These are phyloP conservation scores for Aureobasidium uvarum DNA, from an alignment of 2,329 filamentous ascomycete species.

Conservation along the genomic window DNA sequence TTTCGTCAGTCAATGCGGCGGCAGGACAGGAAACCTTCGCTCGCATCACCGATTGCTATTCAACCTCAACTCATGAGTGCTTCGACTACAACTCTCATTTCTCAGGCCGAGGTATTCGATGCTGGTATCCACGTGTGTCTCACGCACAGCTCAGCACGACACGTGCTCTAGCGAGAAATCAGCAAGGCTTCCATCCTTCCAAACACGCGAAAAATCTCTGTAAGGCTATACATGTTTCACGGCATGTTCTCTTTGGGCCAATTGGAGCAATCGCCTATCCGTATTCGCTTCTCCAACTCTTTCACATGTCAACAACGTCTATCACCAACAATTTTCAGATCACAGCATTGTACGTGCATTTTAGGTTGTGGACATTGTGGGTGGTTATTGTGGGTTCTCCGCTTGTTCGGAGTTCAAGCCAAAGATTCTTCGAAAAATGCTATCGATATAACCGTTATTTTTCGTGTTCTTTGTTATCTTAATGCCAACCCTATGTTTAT, in stretches of 20 bases:
- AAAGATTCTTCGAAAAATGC: not conserved
- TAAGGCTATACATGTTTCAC: constrained; percentile 16
- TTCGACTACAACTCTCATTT: not conserved
- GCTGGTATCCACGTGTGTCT: not conserved
- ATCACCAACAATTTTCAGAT: not conserved
- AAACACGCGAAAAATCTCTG: not conserved
- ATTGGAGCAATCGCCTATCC: not conserved
- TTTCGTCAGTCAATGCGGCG: not conserved
- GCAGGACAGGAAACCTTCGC: not conserved
- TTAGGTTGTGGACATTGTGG: constrained; percentile 4
- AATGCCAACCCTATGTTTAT: constrained; percentile 17
- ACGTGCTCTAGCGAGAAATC: not conserved
- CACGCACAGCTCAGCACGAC: not conserved
- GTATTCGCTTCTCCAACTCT: constrained; percentile 3
- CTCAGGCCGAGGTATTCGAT: not conserved
- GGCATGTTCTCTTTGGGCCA: not conserved
- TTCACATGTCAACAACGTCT: not conserved
- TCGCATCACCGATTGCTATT: not conserved
- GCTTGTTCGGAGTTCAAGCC: not conserved
- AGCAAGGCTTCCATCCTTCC: not conserved
- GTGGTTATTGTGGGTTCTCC: constrained; percentile 1
- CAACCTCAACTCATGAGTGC: not conserved
- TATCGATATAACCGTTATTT: constrained; percentile 20
- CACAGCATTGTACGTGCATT: constrained; percentile 1
- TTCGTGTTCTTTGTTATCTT: constrained; percentile 16